These are phyloP conservation scores for Boeremia lycopersici DNA, from an alignment of 2,329 filamentous ascomycete species.

Conservation along the genomic window DNA sequence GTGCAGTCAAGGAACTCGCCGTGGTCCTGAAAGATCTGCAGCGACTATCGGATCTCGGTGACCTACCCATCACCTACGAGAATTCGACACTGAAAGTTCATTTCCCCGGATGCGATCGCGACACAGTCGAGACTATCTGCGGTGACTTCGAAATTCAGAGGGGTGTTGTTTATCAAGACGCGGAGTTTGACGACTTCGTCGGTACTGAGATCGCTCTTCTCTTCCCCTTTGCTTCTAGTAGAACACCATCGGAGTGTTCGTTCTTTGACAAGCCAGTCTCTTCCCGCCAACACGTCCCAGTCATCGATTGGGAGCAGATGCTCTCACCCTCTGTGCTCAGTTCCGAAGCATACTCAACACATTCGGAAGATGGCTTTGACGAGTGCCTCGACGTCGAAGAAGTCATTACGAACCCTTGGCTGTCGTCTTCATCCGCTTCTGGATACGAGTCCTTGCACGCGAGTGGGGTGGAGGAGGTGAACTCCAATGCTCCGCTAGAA, in stretches of 20 bases:
- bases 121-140: slow-evolving; percentile 81
- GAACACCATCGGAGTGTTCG: slow-evolving; percentile 54
- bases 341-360: slow-evolving; percentile 46
- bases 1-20: slow-evolving; percentile 82
- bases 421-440: slow-evolving; percentile 53
- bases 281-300: slow-evolving; percentile 41
- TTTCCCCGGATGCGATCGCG: slow-evolving; percentile 87
- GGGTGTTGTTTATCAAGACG: slow-evolving; percentile 79
- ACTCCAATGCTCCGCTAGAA: slow-evolving; percentile 54
- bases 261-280: slow-evolving; percentile 53
- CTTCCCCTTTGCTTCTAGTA: slow-evolving; percentile 82
- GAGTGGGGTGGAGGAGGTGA: slow-evolving; percentile 55
- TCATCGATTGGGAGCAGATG: slow-evolving; percentile 63
- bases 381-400: slow-evolving; percentile 50
- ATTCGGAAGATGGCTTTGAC: slow-evolving; percentile 45
- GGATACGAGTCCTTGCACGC: slow-evolving; percentile 64
- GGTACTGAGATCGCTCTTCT: slow-evolving; percentile 77
- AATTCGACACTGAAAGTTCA: slow-evolving; percentile 75
- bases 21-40: slow-evolving; percentile 81
- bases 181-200: slow-evolving; percentile 70
- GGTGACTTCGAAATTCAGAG: slow-evolving; percentile 84
- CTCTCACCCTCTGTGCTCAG: slow-evolving; percentile 52
- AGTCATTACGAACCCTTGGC: slow-evolving; percentile 59
- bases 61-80: slow-evolving; percentile 79
- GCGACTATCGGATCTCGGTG: slow-evolving; percentile 75